These are phyloP conservation scores for Jackrogersella multiformis DNA, from an alignment of 495 filamentous ascomycete species.

Conservation along the genomic window DNA sequence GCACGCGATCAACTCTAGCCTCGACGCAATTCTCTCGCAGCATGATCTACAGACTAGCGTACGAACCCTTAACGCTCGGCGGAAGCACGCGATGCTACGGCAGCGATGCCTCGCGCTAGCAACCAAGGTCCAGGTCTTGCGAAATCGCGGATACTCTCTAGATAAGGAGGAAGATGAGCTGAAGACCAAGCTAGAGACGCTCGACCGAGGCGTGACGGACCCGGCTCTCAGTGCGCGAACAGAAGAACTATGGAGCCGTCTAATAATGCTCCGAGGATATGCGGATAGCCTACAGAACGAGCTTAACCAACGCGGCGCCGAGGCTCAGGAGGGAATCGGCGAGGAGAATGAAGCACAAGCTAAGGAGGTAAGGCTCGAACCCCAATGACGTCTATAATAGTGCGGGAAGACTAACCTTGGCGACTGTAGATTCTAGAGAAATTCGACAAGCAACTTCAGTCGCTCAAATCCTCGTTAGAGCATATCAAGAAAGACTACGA, in stretches of 20 bases:
- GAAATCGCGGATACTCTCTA: conserved; percentile 92
- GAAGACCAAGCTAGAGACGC: conserved; percentile 78
- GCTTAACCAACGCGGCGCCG: conserved; percentile 69
- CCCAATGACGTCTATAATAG: not conserved
- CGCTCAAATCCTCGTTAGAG: conserved; percentile 83
- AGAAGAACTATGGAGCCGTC: conserved; percentile 96
- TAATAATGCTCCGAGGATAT: conserved; percentile 84
- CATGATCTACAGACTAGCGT: conserved; percentile 86
- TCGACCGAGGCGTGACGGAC: conserved; percentile 83
- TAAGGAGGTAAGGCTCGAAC: conserved; percentile 76
- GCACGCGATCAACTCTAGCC: conserved; percentile 87
- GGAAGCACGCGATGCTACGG: conserved; percentile 81
- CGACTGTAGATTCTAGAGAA: conserved; percentile 79
- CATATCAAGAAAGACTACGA: conserved; percentile 80
- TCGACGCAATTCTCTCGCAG: conserved; percentile 79
- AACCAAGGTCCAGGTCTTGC: conserved; percentile 88
- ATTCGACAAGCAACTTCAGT: conserved; percentile 86
- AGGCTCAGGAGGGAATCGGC: conserved; percentile 69
- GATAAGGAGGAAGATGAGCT: conserved; percentile 90
- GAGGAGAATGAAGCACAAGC: conserved; percentile 64
- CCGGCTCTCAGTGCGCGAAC: conserved; percentile 81
- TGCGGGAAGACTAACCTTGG: conserved; percentile 37
- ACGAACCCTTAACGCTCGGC: conserved; percentile 78
- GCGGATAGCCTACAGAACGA: conserved; percentile 81
- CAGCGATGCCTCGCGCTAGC: conserved; percentile 85